These are phyloP conservation scores for Leptodontidium sp. DNA, from an alignment of 2,329 filamentous ascomycete genomes.

Conservation along the genomic window DNA sequence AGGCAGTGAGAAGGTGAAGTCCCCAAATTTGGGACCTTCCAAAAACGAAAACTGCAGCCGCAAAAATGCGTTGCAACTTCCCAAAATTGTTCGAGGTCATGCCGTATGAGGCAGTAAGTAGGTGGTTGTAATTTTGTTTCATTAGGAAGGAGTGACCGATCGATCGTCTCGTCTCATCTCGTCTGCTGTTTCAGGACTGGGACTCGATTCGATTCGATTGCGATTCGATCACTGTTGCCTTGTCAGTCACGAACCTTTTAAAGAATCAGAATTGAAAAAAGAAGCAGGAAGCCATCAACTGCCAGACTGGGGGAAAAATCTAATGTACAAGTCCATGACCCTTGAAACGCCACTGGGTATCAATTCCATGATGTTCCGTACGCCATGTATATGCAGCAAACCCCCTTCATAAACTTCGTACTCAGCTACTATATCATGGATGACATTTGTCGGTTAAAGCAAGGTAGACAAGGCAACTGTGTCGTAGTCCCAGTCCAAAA, in stretches of 20 bases:
- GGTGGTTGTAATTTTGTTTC: conserved; percentile 13
- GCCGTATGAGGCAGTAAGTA: background rate
- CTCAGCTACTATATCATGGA: conserved; percentile 22
- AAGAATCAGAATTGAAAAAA: conserved; percentile 29
- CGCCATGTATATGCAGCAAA: conserved; percentile 35
- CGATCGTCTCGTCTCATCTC: conserved; percentile 36
- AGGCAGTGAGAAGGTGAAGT: background rate
- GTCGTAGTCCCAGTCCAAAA: background rate
- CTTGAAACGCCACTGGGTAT: conserved; percentile 43
- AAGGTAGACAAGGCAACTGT: background rate
- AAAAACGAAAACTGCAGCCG: background rate
- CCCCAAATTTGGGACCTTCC: background rate
- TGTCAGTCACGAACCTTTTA: conserved; percentile 38
- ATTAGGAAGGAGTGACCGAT: conserved; percentile 29
- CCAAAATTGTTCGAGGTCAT: background rate
- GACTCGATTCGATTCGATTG: conserved; percentile 36
- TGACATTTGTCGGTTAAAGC: conserved; percentile 5
- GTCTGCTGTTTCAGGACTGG: conserved; percentile 29
- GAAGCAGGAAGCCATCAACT: conserved; percentile 23
- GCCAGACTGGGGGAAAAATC: conserved; percentile 15
- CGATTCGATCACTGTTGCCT: conserved; percentile 43
- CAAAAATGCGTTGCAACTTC: background rate
- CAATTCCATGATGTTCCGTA: conserved; percentile 37
- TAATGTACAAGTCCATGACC: conserved; percentile 40
- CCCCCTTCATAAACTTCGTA: conserved; percentile 31